These are phyloP conservation scores for Calocybe cyanea DNA, from an alignment of 768 basidiomycete genomes.

Conservation along the genomic window DNA sequence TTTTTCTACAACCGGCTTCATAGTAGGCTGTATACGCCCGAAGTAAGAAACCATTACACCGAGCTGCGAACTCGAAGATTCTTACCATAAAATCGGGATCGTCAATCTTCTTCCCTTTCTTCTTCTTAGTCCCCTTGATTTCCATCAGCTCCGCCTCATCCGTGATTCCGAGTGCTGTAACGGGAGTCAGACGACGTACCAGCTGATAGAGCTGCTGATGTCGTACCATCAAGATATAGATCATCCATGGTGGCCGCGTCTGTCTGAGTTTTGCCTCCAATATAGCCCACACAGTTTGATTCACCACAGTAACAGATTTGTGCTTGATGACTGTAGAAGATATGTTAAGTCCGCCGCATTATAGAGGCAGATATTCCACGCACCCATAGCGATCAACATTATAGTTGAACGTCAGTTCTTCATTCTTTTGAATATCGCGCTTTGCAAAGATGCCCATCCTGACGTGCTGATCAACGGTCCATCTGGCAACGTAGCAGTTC, in stretches of 20 bases:
- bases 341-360: background rate
- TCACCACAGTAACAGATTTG: conserved; percentile 96
- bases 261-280: conserved; percentile 98
- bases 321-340: conserved; percentile 71
- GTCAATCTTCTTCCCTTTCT: conserved; percentile 89
- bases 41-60: background rate
- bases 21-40: conserved; percentile 51
- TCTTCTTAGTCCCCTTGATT: conserved; percentile 91
- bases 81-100: conserved; percentile 84
- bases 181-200: background rate
- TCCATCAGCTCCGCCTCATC: conserved; percentile 83
- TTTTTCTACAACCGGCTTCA: conserved; percentile 69
- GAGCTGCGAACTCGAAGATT: background rate
- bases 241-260: conserved; percentile 95
- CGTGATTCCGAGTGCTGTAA: conserved; percentile 83
- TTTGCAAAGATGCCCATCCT: conserved; percentile 99
- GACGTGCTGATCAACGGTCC: conserved; percentile 86
- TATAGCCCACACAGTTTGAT: conserved; percentile 89
- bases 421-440: conserved; percentile 66
- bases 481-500: conserved; percentile 97
- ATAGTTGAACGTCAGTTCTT: conserved; percentile 98
- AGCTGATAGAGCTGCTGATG: background rate
- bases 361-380: conserved; percentile 22
- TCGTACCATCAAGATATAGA: conserved; percentile 83
- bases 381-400: conserved; percentile 99